A percentile compares a stretch with the other conserved stretches of the same genome.
phyloP scores from a whole-genome alignment of 1,284 basidiomycete genomes.

The Trametes polyzona region DNA sequence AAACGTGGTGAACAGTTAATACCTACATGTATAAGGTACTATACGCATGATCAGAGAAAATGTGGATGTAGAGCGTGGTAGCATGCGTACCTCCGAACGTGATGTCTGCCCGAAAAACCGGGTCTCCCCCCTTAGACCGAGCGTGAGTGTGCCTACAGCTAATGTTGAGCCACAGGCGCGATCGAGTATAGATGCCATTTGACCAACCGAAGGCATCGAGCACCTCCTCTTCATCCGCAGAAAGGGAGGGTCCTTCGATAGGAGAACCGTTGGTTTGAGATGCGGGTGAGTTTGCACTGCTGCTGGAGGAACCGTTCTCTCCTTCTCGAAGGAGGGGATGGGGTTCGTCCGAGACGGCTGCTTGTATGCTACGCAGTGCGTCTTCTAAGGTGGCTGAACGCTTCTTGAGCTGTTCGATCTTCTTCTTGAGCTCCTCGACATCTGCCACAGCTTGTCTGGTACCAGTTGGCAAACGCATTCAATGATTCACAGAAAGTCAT shows the following conservation, averaged over 20 bases:
- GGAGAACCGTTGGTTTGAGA: constrained; percentile 7
- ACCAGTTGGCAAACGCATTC: neutral
- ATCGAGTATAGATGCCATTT: neutral
- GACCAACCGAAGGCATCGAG: constrained; percentile 60
- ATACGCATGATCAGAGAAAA: neutral
- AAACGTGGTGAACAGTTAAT: neutral
- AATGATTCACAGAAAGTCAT: neutral
- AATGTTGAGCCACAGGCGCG: neutral
- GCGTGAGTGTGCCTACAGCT: constrained; percentile 58
- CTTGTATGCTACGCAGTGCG: constrained; percentile 53
- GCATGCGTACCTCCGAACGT: constrained; percentile 56
- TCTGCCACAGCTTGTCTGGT: constrained; percentile 61
- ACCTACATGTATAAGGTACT: constrained; percentile 59
- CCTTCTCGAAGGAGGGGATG: constrained; percentile 48
- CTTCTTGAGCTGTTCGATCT: constrained; percentile 55
- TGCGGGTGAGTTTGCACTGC: constrained; percentile 9
- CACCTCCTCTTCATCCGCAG: constrained; percentile 47
- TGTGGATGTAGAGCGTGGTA: neutral
- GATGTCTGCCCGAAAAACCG: constrained; percentile 66
- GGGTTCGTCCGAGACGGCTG: constrained; percentile 46
- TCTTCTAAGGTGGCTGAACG: constrained; percentile 64
- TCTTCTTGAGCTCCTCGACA: constrained; percentile 68
- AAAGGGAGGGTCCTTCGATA: constrained; percentile 14
- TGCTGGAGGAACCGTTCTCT: constrained; percentile 6
- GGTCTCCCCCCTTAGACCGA: constrained; percentile 57